Evolutionary conservation across 345 rosid genomes (phyloP).

Genomic region (Citrus glauca): DNA sequence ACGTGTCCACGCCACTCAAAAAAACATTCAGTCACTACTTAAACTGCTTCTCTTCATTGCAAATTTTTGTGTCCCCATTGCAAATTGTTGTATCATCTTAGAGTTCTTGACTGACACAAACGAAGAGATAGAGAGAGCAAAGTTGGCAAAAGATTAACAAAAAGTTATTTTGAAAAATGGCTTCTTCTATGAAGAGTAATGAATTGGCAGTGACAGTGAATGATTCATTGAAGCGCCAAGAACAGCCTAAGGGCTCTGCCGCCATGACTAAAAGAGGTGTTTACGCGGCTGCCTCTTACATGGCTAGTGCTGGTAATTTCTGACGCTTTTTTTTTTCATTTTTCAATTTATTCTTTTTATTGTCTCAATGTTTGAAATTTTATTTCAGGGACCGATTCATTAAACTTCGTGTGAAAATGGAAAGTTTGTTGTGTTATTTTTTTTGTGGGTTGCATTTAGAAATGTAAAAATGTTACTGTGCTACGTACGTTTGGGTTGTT

Average conservation of each 20-base stretch:
- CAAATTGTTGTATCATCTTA: neutral
- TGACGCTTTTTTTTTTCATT: neutral
- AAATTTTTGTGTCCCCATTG: neutral
- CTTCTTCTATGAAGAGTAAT: too few relatives aligned
- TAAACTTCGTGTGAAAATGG: neutral
- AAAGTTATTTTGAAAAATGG: too few relatives aligned
- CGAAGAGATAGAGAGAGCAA: neutral
- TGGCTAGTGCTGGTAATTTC: slow-evolving; percentile 43
- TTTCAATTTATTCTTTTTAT: neutral
- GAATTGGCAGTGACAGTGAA: neutral
- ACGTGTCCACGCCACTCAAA: slow-evolving; percentile 3
- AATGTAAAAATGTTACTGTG: neutral
- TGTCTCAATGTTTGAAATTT: neutral
- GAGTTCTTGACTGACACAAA: neutral
- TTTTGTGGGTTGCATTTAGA: neutral
- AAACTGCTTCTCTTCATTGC: neutral
- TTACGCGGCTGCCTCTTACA: slow-evolving; percentile 56
- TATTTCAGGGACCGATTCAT: neutral
- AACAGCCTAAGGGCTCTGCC: slow-evolving; percentile 7
- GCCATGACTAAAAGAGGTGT: slow-evolving; percentile 38
- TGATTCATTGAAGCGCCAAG: slow-evolving; percentile 8
- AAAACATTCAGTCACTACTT: neutral
- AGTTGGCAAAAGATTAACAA: neutral
- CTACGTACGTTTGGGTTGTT: neutral
- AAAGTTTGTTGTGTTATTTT: neutral